These are phyloP conservation scores for Penicillium sp. DNA, from an alignment of 2,329 filamentous ascomycete genomes.

Conservation along the genomic window DNA sequence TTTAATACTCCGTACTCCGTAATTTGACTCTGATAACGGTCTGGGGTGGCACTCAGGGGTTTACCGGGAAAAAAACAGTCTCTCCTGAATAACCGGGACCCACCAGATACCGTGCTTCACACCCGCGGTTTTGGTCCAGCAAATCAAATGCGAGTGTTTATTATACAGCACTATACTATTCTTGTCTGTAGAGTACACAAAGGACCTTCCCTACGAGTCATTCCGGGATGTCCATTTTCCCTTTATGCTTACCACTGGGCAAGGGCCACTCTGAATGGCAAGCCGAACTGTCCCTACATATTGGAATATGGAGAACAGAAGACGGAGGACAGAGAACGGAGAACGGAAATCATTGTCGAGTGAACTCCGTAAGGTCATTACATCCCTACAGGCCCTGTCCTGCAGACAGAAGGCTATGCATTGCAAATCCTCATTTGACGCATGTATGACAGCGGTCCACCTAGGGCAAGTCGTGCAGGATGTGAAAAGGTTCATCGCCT, in stretches of 20 bases:
- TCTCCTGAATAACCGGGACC: constrained; percentile 9
- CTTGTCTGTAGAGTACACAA: background rate
- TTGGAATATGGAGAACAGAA: no score
- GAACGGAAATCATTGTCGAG: constrained; percentile 15
- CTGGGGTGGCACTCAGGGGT: constrained; percentile 5
- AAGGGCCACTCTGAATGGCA: background rate
- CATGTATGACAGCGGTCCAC: constrained; percentile 1
- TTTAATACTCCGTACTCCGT: background rate
- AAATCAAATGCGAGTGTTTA: constrained; percentile 6
- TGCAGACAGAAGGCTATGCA: constrained; percentile 13
- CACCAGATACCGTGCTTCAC: constrained; percentile 16
- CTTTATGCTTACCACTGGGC: constrained; percentile 3
- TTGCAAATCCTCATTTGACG: constrained; percentile 15
- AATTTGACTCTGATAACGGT: constrained; percentile 4
- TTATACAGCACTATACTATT: background rate
- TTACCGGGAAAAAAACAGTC: background rate
- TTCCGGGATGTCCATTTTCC: background rate
- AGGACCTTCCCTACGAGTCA: background rate
- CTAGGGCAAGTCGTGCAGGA: background rate
- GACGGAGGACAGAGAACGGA: background rate
- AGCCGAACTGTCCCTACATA: background rate
- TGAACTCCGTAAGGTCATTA: constrained; percentile 9
- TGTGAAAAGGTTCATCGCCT: background rate
- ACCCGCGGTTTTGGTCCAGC: constrained; percentile 11
- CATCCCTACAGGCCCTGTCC: background rate